Evolutionary conservation across 1,284 basidiomycete genomes (phyloP).

Genomic region (Ceratobasidium papillatum): DNA sequence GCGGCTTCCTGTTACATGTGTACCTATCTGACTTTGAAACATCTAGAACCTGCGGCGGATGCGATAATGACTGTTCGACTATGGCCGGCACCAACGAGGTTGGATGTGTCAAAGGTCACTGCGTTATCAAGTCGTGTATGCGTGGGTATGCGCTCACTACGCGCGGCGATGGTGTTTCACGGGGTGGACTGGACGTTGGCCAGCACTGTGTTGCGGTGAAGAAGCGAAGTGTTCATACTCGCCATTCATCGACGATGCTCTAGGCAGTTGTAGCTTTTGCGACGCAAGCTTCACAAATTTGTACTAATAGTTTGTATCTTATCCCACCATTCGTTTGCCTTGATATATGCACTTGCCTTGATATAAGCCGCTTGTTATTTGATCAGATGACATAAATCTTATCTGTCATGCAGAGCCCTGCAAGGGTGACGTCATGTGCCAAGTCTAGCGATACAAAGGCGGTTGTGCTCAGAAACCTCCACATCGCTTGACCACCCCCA

Average conservation of each 20-base stretch:
- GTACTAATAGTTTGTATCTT: background rate
- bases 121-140: constrained; percentile 2
- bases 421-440: background rate
- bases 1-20: background rate
- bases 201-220: background rate
- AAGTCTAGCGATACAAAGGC: background rate
- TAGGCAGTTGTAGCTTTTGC: background rate
- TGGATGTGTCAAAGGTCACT: background rate
- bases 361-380: background rate
- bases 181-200: constrained; percentile 18
- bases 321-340: background rate
- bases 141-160: background rate
- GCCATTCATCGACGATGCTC: background rate
- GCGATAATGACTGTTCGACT: constrained; percentile 4
- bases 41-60: constrained; percentile 6
- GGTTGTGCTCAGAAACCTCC: background rate
- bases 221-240: background rate
- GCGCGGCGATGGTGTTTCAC: constrained; percentile 6
- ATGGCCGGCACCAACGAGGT: constrained; percentile 6
- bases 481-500: background rate
- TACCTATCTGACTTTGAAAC: background rate
- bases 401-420: background rate
- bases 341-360: background rate
- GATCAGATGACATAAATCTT: too few species aligned
- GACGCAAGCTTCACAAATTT: too few species aligned